Percentiles rank a stretch among this genome's conserved stretches.
These are phyloP conservation scores for Pulveroboletus frians DNA, from an alignment of 768 basidiomycete genomes.

Conservation along the genomic window DNA sequence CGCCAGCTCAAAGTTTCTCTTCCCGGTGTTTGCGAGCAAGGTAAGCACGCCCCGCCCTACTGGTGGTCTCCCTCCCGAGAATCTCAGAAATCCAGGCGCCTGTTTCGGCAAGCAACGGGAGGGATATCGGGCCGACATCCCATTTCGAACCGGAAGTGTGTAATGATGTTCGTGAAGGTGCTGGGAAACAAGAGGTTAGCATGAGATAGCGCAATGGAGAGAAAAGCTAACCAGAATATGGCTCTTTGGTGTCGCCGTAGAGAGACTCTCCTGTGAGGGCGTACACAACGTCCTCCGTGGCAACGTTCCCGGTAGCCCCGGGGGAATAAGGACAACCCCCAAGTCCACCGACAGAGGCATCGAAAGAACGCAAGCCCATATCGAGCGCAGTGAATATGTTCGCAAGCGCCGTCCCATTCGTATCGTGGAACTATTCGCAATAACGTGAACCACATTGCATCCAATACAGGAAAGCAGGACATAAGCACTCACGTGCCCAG, in stretches of 20 bases:
- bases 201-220: neutral
- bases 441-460: neutral
- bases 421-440: slow-evolving; percentile 73
- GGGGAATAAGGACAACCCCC: slow-evolving; percentile 97
- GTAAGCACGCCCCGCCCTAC: slow-evolving; percentile 72
- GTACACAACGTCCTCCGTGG: slow-evolving; percentile 89
- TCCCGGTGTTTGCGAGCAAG: slow-evolving; percentile 46
- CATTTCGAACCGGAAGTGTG: slow-evolving; percentile 15
- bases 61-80: slow-evolving; percentile 64
- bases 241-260: slow-evolving; percentile 44
- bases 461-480: slow-evolving; percentile 14
- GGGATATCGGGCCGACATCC: slow-evolving; percentile 42
- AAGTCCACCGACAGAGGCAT: slow-evolving; percentile 80
- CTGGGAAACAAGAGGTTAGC: neutral
- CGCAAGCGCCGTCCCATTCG: slow-evolving; percentile 76
- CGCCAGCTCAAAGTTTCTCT: slow-evolving; percentile 10
- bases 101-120: slow-evolving; percentile 65
- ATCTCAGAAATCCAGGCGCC: slow-evolving; percentile 79
- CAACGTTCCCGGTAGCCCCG: slow-evolving; percentile 91
- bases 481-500: slow-evolving; percentile 46
- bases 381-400: slow-evolving; percentile 70
- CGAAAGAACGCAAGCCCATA: slow-evolving; percentile 76
- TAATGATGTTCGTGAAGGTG: neutral
- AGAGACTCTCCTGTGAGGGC: slow-evolving; percentile 61
- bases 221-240: slow-evolving; percentile 15